phyloP scores from a whole-genome alignment of 2,329 filamentous ascomycete species.

The Kalaharituber pfeilii region DNA sequence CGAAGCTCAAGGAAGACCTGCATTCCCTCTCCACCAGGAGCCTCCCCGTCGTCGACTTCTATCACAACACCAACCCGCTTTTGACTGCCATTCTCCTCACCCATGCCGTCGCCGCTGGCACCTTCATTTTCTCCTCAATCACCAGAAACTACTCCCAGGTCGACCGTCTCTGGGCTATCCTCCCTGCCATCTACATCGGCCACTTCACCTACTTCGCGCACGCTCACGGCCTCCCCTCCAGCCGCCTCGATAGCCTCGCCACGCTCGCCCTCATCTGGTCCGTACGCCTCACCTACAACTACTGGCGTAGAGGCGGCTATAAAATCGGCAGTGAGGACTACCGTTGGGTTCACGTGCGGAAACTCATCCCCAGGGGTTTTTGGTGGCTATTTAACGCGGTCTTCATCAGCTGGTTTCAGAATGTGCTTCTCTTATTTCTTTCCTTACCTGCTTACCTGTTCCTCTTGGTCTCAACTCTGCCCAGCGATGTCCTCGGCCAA shows the following conservation, averaged over 20 bases:
- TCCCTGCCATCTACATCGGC: conserved; percentile 71
- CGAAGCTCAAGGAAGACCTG: conserved; percentile 36
- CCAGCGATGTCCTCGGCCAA: conserved; percentile 24
- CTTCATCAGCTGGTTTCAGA: conserved; percentile 79
- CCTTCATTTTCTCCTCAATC: conserved; percentile 61
- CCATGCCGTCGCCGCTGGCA: conserved; percentile 50
- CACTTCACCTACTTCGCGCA: conserved; percentile 77
- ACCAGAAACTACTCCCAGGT: conserved; percentile 96
- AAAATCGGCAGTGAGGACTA: conserved; percentile 82
- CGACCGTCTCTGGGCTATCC: conserved; percentile 76
- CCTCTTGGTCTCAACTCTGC: conserved; percentile 51
- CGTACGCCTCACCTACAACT: conserved; percentile 81
- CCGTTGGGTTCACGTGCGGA: conserved; percentile 55
- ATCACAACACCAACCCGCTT: conserved; percentile 71
- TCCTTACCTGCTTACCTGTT: conserved; percentile 71
- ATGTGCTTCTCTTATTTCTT: conserved; percentile 61
- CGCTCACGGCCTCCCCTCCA: conserved; percentile 50
- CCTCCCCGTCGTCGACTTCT: conserved; percentile 45
- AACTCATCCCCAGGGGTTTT: conserved; percentile 41
- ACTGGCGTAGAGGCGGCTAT: conserved; percentile 91
- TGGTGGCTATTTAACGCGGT: conserved; percentile 75
- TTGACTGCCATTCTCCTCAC: conserved; percentile 57
- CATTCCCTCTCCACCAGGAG: conserved; percentile 45
- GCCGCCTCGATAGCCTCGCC: conserved; percentile 54
- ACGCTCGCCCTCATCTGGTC: conserved; percentile 61